Evolutionary conservation across 176 grass and related monocot genomes (phyloP).

Genomic region (Avena eriantha): DNA sequence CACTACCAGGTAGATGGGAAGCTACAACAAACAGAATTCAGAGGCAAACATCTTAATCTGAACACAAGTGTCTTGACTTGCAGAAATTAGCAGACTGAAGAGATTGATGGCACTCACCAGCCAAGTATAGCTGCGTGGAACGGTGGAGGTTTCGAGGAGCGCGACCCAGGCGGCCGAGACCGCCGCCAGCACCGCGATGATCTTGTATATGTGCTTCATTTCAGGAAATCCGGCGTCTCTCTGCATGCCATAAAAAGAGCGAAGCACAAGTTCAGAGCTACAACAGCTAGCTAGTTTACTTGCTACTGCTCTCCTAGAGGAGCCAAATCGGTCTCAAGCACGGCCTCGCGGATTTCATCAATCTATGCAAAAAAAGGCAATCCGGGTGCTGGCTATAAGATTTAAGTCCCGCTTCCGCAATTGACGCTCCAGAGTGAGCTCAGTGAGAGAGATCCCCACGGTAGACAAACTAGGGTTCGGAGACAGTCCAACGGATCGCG

Average conservation of each 20-base stretch:
- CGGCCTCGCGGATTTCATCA: too few relatives aligned
- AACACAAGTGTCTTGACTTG: background rate
- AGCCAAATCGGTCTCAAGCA: too few relatives aligned
- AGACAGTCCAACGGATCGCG: too few relatives aligned
- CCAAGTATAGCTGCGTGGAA: slow-evolving; percentile 79
- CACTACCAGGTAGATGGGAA: slow-evolving; percentile 85
- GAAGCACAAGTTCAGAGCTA: background rate
- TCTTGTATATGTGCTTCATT: slow-evolving; percentile 68
- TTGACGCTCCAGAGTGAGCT: too few relatives aligned
- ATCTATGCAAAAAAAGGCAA: too few relatives aligned
- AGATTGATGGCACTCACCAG: slow-evolving; percentile 59
- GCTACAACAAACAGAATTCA: slow-evolving; percentile 46
- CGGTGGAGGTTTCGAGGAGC: slow-evolving; percentile 63
- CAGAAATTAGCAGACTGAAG: slow-evolving; percentile 16
- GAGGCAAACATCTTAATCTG: background rate
- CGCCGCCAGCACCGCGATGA: slow-evolving; percentile 56
- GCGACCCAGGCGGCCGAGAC: slow-evolving; percentile 66
- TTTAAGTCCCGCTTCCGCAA: too few relatives aligned
- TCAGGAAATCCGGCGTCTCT: background rate
- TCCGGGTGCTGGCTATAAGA: too few relatives aligned
- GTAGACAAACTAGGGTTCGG: too few relatives aligned
- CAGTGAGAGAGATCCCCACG: too few relatives aligned
- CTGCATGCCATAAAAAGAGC: slow-evolving; percentile 5
- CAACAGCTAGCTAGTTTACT: background rate
- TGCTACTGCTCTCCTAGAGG: too few relatives aligned